These are phyloP conservation scores for Nematocida major DNA, from an alignment of 371 early-diverging fungal genomes.

Conservation along the genomic window DNA sequence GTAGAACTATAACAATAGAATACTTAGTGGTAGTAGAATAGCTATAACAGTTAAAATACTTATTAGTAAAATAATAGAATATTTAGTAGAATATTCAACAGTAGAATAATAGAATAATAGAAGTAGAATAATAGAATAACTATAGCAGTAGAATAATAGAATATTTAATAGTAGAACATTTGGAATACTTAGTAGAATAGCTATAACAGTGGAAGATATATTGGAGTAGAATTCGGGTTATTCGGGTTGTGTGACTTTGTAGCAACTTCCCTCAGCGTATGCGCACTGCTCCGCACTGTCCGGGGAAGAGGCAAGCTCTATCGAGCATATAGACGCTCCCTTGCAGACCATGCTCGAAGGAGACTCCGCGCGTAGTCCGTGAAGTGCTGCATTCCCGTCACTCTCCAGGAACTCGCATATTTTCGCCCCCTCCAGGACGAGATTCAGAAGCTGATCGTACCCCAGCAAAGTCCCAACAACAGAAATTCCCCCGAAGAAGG, in stretches of 20 bases:
- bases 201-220: background rate
- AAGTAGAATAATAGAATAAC: too few species aligned
- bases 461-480: conserved; percentile 13
- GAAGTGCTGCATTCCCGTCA: background rate
- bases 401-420: background rate
- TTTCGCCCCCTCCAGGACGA: conserved; percentile 29
- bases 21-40: too few species aligned
- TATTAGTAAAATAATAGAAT: too few species aligned
- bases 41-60: too few species aligned
- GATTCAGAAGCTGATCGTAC: conserved; percentile 46
- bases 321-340: conserved; percentile 41
- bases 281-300: background rate
- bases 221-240: background rate
- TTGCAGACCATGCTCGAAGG: conserved; percentile 40
- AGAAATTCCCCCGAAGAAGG: conserved; percentile 45
- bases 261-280: too few species aligned
- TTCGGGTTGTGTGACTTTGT: too few species aligned
- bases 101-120: too few species aligned
- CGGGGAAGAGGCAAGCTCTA: conserved; percentile 4
- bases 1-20: too few species aligned
- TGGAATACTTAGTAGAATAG: background rate
- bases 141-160: background rate
- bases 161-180: background rate
- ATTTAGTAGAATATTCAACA: too few species aligned
- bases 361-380: background rate